These are phyloP conservation scores for Entomortierella beljakovae DNA, from an alignment of 192 early-diverging fungal genomes.

Conservation along the genomic window DNA sequence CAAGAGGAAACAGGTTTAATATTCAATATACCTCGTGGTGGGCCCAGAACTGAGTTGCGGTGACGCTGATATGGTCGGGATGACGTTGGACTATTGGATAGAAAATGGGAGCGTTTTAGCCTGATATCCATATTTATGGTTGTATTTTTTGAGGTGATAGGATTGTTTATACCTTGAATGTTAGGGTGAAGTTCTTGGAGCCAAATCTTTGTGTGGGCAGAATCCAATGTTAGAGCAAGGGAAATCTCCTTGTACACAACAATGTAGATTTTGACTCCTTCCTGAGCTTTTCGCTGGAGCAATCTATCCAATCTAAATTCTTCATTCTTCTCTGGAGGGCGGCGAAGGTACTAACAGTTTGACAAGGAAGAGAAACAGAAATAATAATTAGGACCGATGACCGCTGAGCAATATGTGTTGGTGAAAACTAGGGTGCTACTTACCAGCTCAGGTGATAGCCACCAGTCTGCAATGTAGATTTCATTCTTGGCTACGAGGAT, in stretches of 20 bases:
- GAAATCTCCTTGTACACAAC: conserved; percentile 91
- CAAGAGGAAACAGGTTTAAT: not conserved
- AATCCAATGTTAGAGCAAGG: conserved; percentile 79
- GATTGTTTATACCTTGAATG: conserved; percentile 66
- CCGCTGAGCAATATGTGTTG: not conserved
- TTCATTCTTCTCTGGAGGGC: conserved; percentile 79
- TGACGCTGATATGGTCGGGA: conserved; percentile 80
- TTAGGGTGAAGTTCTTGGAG: conserved; percentile 80
- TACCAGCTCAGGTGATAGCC: conserved; percentile 91
- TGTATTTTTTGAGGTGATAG: not conserved
- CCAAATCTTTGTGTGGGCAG: conserved; percentile 79
- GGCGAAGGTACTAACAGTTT: conserved; percentile 69
- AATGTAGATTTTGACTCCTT: conserved; percentile 90
- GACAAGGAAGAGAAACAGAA: conserved; percentile 16
- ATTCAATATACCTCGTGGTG: conserved; percentile 67
- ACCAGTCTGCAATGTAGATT: conserved; percentile 89
- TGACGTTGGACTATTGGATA: conserved; percentile 76
- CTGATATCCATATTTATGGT: not conserved
- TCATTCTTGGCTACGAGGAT: conserved; percentile 74
- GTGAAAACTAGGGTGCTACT: too few relatives aligned
- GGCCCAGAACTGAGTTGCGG: conserved; percentile 91
- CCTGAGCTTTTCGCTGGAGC: conserved; percentile 82
- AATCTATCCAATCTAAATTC: conserved; percentile 84
- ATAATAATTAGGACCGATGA: too few relatives aligned
- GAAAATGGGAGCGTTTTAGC: not conserved